Base-by-base conservation (phyloP, 306 rosid species). In the Glycine latifolia region DNA sequence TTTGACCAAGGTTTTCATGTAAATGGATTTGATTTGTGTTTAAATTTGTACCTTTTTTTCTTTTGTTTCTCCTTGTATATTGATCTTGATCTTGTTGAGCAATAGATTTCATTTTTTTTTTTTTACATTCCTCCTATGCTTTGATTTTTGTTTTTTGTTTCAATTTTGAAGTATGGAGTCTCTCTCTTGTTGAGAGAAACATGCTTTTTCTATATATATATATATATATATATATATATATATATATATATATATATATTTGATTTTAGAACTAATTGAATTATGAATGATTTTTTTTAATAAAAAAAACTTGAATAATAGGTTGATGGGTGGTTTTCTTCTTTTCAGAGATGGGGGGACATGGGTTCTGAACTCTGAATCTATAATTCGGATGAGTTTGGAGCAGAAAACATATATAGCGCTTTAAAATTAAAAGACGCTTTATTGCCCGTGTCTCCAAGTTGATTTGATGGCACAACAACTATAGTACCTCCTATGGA, bases 381-480 rank as follows among this genome's bases (percentile, higher is more conserved):
- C 3, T 61, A 26, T 31, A 20, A 33, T 62, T 5, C 16, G 6
- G 47, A 15, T 49, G 47, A 53, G 50, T 50, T 53, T 37, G 15
- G 62, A 72, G 31, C 54, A 3, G 35, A 39, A 67, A 15, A 43
- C 53, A 39, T 8, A 39, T 8, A 8, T 9, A 8, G 7, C 4
- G 33, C 50, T 39, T 39, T 41, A 41, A 58, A 65, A 65, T 37
- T 37, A 14, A 39, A 66, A 14, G 12, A 26, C 46, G 15, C 55
- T 74, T 74, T 16, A 8, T 15, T 15, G 2, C 15, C 52, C 5
- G n/a, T 43, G 10, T 43, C 79, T 12, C 3, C 1, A 60, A 52
- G 13, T 31, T 62, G 68, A 62, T 33, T 77, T 52, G 81, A 78
- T 66, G 75, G 74, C 54, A 12, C 4, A 78, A 50, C 53, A 35